phyloP scores from a whole-genome alignment of 2,329 filamentous ascomycete genomes.

The Ilyonectria robusta region DNA sequence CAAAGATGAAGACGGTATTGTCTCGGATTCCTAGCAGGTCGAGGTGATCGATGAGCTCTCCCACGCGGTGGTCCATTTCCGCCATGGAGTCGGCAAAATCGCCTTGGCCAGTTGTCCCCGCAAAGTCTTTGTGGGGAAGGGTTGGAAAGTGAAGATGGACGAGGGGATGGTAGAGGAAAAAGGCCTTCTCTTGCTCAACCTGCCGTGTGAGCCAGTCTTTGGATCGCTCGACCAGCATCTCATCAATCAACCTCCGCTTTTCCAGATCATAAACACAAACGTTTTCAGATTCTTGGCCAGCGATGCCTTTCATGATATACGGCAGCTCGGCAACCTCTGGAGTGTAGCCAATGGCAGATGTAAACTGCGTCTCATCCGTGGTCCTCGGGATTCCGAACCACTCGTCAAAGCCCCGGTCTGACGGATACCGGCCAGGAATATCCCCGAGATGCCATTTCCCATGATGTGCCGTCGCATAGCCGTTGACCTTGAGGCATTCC shows the following conservation, averaged over 20 bases:
- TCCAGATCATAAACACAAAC: conserved; percentile 53
- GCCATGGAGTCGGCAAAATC: conserved; percentile 53
- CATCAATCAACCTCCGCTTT: conserved; percentile 49
- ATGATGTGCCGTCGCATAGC: conserved; percentile 51
- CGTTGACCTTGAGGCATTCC: conserved; percentile 47
- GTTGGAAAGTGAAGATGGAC: conserved; percentile 54
- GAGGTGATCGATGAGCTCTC: conserved; percentile 51
- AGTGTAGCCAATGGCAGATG: conserved; percentile 49
- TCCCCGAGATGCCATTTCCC: conserved; percentile 56
- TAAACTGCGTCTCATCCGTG: conserved; percentile 55
- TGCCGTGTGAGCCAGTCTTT: conserved; percentile 51
- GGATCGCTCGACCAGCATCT: conserved; percentile 50
- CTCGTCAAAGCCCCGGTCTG: conserved; percentile 54
- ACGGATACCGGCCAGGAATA: conserved; percentile 52
- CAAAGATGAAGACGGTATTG: conserved; percentile 53
- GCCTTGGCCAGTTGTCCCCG: conserved; percentile 47
- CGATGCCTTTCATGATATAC: conserved; percentile 52
- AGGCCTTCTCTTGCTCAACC: conserved; percentile 41
- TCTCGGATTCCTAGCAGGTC: conserved; percentile 47
- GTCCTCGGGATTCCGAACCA: conserved; percentile 56
- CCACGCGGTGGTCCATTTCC: conserved; percentile 52
- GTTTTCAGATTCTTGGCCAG: conserved; percentile 47
- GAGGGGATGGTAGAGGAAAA: conserved; percentile 53
- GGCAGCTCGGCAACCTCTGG: conserved; percentile 52
- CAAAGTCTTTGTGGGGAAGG: conserved; percentile 49